Conservation (phyloP, 495 filamentous ascomycete genomes). For the Aspergillus incahuasiensis region DNA sequence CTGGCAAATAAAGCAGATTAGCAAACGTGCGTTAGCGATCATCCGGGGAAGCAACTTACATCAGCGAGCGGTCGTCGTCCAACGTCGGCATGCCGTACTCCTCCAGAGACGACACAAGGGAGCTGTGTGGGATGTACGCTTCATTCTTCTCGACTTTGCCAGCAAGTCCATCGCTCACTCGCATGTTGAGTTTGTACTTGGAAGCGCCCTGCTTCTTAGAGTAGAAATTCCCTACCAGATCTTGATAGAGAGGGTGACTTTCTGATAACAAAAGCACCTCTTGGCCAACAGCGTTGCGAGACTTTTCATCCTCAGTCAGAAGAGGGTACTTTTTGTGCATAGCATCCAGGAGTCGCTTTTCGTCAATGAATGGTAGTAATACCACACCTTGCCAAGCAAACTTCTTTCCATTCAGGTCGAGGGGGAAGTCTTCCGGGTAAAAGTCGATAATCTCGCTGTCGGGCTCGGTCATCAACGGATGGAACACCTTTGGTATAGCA, state of each 20-base stretch:
- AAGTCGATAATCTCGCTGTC: slow-evolving; percentile 94
- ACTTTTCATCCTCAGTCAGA: slow-evolving; percentile 69
- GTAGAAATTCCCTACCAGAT: slow-evolving; percentile 78
- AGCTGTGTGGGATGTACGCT: slow-evolving; percentile 67
- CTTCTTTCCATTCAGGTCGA: slow-evolving; percentile 97
- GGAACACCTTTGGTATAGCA: slow-evolving; percentile 81
- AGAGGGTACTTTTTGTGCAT: slow-evolving; percentile 79
- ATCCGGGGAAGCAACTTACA: slow-evolving; percentile 44
- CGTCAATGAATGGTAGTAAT: slow-evolving; percentile 93
- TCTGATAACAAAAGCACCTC: slow-evolving; percentile 84
- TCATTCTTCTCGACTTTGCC: slow-evolving; percentile 81
- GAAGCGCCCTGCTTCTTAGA: slow-evolving; percentile 71
- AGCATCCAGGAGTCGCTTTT: slow-evolving; percentile 75
- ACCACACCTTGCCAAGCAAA: slow-evolving; percentile 97
- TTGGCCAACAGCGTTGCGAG: slow-evolving; percentile 73
- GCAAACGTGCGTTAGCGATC: slow-evolving; percentile 12
- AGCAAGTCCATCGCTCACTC: slow-evolving; percentile 67
- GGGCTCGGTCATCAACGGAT: slow-evolving; percentile 77
- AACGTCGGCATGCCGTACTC: slow-evolving; percentile 66
- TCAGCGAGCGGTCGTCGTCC: slow-evolving; percentile 78
- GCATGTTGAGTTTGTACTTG: slow-evolving; percentile 65
- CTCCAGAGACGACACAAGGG: slow-evolving; percentile 61
- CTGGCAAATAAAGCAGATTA: slow-evolving; percentile 42
- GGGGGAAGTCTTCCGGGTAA: slow-evolving; percentile 88
- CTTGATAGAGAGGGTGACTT: slow-evolving; percentile 73